Percentiles rank a stretch among this genome's conserved stretches.
Evolutionary conservation across 768 basidiomycete genomes (phyloP).

Genomic region (Termitomyces sp.): DNA sequence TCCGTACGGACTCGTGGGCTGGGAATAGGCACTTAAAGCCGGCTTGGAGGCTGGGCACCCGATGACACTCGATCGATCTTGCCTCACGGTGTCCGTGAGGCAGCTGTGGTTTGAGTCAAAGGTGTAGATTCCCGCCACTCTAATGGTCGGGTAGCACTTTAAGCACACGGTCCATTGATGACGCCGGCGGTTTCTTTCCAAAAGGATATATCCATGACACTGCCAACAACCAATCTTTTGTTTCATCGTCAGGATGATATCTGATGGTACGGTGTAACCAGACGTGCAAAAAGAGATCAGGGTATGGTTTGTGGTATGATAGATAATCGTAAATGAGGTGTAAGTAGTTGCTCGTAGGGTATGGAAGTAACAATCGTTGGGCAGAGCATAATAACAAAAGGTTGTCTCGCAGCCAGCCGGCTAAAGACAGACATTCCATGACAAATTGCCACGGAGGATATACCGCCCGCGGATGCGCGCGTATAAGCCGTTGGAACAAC

Average conservation of each 20-base stretch:
- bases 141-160: constrained; percentile 9
- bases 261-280: not conserved
- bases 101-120: constrained; percentile 14
- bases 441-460: constrained; percentile 4
- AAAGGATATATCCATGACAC: constrained; percentile 9
- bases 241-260: constrained; percentile 3
- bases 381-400: constrained; percentile 9
- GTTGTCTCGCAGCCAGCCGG: not conserved
- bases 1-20: not conserved
- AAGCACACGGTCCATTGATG: constrained; percentile 6
- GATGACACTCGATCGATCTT: constrained; percentile 13
- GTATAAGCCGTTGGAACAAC: constrained; percentile 7
- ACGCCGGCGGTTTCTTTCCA: constrained; percentile 4
- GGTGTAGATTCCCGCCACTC: constrained; percentile 14
- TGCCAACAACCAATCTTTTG: constrained; percentile 13
- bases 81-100: constrained; percentile 25
- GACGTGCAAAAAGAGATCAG: constrained; percentile 8
- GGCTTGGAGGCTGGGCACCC: not conserved
- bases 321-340: constrained; percentile 11
- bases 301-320: constrained; percentile 7
- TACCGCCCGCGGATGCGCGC: constrained; percentile 2
- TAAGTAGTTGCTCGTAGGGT: constrained; percentile 17
- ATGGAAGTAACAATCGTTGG: constrained; percentile 12
- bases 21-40: not conserved
- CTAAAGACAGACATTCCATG: constrained; percentile 4